phyloP scores from a whole-genome alignment of 169 alveolate species.

The Plasmodium billcollinsi region DNA sequence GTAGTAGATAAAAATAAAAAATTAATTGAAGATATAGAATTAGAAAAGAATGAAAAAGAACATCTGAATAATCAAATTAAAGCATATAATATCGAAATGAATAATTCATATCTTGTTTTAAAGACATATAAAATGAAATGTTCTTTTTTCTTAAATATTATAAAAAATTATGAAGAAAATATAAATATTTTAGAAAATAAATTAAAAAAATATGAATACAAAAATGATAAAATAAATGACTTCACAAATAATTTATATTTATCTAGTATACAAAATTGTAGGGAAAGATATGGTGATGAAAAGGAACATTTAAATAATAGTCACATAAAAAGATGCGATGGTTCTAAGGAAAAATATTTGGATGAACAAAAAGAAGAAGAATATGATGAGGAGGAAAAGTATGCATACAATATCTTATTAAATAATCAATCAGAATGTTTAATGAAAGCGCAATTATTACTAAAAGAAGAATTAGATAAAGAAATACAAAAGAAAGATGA shows the following conservation, averaged over 20 bases:
- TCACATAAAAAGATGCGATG: neutral
- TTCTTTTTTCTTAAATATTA: constrained; percentile 36
- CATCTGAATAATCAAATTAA: constrained; percentile 35
- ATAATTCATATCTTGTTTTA: constrained; percentile 35
- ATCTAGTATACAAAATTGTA: no score
- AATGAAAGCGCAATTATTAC: constrained; percentile 8
- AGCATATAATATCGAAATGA: constrained; percentile 21
- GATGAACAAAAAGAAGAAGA: neutral
- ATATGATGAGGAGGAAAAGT: neutral
- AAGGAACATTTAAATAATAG: neutral
- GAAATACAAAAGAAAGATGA: constrained; percentile 40
- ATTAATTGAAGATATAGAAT: constrained; percentile 45
- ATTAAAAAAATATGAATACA: constrained; percentile 16
- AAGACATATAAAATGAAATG: constrained; percentile 66
- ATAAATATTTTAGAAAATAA: constrained; percentile 21
- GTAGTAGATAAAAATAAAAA: constrained; percentile 42
- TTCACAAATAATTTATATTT: neutral
- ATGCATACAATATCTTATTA: neutral
- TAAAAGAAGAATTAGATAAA: constrained; percentile 35
- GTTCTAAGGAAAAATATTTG: neutral
- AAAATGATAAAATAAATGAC: neutral
- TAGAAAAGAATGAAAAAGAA: constrained; percentile 67
- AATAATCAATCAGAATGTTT: neutral
- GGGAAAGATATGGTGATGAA: neutral
- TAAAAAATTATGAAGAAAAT: constrained; percentile 43